A percentile compares a stretch with the other conserved stretches of the same genome.
Evolutionary conservation across 176 grass and related monocot species (phyloP).

Genomic region (Triticum aestivum): DNA sequence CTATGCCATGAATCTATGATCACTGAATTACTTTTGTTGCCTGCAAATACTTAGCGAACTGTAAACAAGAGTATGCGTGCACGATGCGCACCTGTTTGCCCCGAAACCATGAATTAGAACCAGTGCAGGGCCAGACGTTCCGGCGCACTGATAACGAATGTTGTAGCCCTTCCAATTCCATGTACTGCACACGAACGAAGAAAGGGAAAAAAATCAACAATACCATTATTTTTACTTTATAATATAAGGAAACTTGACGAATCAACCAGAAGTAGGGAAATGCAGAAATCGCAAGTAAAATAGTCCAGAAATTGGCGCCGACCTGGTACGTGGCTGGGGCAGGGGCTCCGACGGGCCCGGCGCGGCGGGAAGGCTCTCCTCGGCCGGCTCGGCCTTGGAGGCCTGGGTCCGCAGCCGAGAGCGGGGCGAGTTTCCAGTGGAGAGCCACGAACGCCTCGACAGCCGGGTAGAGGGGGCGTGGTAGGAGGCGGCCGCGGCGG

Average conservation of each 20-base stretch:
- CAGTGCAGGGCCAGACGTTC: constrained; percentile 65
- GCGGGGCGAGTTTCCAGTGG: background rate
- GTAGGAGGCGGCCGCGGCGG: background rate
- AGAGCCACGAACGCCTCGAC: background rate
- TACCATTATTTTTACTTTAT: background rate
- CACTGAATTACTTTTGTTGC: background rate
- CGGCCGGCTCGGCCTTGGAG: constrained; percentile 41
- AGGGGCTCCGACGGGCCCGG: constrained; percentile 2
- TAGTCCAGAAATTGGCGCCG: background rate
- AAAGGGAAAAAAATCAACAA: background rate
- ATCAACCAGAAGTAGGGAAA: background rate
- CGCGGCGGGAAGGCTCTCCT: constrained; percentile 35
- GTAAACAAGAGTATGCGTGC: background rate
- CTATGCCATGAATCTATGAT: background rate
- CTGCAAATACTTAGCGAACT: constrained; percentile 1
- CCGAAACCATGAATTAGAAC: constrained; percentile 93
- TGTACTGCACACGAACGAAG: constrained; percentile 22
- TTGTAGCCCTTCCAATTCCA: constrained; percentile 85
- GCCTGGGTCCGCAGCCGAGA: constrained; percentile 34
- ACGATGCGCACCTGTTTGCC: constrained; percentile 71
- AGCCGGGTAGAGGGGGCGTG: background rate
- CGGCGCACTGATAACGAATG: constrained; percentile 74
- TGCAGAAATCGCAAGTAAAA: background rate
- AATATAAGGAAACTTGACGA: background rate
- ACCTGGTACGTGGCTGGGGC: constrained; percentile 49